Conservation (phyloP, 768 basidiomycete genomes). For the Rhodosporidiobolus odoratus region DNA sequence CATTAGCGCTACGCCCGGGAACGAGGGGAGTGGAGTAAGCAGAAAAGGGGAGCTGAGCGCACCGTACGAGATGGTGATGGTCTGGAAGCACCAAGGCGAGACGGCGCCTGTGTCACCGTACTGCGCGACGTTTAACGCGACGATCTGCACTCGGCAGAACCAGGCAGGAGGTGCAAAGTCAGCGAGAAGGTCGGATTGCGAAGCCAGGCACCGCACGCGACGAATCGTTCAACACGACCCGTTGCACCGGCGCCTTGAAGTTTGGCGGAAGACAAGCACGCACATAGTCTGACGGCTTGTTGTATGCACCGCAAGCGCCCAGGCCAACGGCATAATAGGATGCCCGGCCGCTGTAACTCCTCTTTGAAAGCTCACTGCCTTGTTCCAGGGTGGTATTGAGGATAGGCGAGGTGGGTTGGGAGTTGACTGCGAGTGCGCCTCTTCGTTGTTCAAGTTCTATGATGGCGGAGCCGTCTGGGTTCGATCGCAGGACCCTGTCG, state of each 20-base stretch:
- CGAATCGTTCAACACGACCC: not conserved
- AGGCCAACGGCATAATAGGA: constrained; percentile 28
- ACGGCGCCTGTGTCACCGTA: constrained; percentile 36
- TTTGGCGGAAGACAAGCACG: not conserved
- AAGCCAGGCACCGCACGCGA: not conserved
- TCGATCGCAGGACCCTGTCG: constrained; percentile 5
- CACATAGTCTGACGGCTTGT: constrained; percentile 14
- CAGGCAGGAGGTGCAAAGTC: not conserved
- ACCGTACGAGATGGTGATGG: constrained; percentile 50
- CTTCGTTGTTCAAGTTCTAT: constrained; percentile 9
- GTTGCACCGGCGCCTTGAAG: not conserved
- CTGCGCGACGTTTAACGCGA: constrained; percentile 35
- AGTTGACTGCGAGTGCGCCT: not conserved
- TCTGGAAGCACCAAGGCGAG: constrained; percentile 48
- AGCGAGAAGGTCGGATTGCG: not conserved
- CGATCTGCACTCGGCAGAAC: constrained; percentile 14
- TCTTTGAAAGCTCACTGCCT: constrained; percentile 9
- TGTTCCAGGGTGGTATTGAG: not conserved
- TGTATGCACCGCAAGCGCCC: constrained; percentile 32
- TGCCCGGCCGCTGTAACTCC: constrained; percentile 26
- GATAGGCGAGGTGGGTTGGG: not conserved
- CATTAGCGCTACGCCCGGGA: not conserved
- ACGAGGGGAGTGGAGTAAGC: too few species aligned
- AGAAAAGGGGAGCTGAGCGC: not conserved
- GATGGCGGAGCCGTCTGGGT: not conserved